phyloP scores from a whole-genome alignment of 2,329 filamentous ascomycete genomes.

The Clarireedia sp. region DNA sequence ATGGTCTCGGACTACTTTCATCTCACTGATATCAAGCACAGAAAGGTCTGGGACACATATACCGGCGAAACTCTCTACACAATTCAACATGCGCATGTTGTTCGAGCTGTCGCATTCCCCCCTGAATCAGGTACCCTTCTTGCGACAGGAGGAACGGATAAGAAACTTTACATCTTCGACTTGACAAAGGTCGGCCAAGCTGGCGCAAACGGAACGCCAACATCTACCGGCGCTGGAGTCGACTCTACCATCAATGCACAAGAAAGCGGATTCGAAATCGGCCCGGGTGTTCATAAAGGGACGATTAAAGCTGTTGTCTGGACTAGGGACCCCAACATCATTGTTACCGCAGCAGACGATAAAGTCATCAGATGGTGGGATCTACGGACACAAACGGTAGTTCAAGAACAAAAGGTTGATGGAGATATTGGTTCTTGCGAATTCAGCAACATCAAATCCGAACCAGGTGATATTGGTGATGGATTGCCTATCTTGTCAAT shows the following conservation, averaged over 20 bases:
- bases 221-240: slow-evolving; percentile 28
- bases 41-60: slow-evolving; percentile 95
- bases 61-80: slow-evolving; percentile 84
- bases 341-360: slow-evolving; percentile 85
- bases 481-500: slow-evolving; percentile 73
- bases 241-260: slow-evolving; percentile 43
- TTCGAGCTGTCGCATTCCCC: slow-evolving; percentile 85
- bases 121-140: slow-evolving; percentile 74
- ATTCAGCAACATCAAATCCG: slow-evolving; percentile 60
- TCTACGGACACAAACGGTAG: slow-evolving; percentile 64
- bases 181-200: slow-evolving; percentile 45
- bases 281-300: slow-evolving; percentile 70
- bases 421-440: slow-evolving; percentile 89
- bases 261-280: slow-evolving; percentile 75
- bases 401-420: slow-evolving; percentile 71
- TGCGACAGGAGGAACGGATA: slow-evolving; percentile 91
- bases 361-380: slow-evolving; percentile 95
- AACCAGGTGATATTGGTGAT: slow-evolving; percentile 54
- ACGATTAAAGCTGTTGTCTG: slow-evolving; percentile 96
- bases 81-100: slow-evolving; percentile 88
- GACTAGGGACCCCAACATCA: slow-evolving; percentile 78
- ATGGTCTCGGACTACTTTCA: not conserved
- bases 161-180: slow-evolving; percentile 92
- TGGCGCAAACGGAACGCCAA: slow-evolving; percentile 15
- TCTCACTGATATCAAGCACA: slow-evolving; percentile 35